phyloP scores from a whole-genome alignment of 2,329 filamentous ascomycete species.

The Pseudomassariella vexata region DNA sequence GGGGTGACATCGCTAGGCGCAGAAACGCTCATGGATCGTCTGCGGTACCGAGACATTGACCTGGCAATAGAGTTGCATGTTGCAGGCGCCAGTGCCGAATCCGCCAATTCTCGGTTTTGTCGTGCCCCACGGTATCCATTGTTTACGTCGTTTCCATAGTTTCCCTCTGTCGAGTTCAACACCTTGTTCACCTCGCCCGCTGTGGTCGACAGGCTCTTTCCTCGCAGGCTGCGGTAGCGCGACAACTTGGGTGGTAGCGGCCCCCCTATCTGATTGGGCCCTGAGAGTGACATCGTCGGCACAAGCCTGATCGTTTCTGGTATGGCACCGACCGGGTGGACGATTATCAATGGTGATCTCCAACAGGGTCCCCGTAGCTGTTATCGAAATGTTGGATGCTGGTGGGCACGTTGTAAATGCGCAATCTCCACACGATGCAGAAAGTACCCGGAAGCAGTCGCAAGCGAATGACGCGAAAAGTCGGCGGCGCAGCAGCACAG shows the following conservation, averaged over 20 bases:
- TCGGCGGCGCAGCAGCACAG: too few species aligned
- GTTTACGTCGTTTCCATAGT: conserved; percentile 11
- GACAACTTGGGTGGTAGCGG: conserved; percentile 20
- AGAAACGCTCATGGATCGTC: conserved; percentile 19
- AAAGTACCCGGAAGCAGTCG: conserved; percentile 1
- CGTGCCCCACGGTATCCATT: conserved; percentile 9
- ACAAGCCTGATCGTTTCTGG: neutral
- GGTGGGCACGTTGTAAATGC: neutral
- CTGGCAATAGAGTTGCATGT: conserved; percentile 22
- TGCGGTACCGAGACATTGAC: conserved; percentile 29
- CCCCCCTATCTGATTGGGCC: too few species aligned
- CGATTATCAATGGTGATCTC: conserved; percentile 4
- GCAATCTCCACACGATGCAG: conserved; percentile 6
- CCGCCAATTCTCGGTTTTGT: conserved; percentile 5
- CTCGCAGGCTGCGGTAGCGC: conserved; percentile 27
- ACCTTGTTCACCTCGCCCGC: conserved; percentile 13
- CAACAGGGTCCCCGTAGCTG: conserved; percentile 4
- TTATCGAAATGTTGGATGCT: conserved; percentile 3
- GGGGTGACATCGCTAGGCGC: conserved; percentile 18
- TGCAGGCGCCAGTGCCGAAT: conserved; percentile 5
- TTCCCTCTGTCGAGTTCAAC: too few species aligned
- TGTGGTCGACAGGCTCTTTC: conserved; percentile 22
- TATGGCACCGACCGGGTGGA: neutral
- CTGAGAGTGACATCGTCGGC: conserved; percentile 2
- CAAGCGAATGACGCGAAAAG: conserved; percentile 3